phyloP scores from a whole-genome alignment of 352 stramenopile species.

The Aphanomyces astaci region DNA sequence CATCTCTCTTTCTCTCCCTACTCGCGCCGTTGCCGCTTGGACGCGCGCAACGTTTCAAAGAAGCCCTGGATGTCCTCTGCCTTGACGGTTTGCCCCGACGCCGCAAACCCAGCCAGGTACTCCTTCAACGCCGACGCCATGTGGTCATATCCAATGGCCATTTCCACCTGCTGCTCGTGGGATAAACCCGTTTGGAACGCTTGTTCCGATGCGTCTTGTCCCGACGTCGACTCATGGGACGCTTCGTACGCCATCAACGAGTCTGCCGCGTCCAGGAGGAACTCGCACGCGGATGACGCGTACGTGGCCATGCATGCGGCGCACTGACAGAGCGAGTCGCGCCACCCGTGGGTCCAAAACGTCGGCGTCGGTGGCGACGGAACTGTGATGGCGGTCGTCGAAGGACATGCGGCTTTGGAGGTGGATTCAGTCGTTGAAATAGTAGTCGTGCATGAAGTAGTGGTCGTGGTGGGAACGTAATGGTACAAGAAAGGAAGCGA shows the following conservation, averaged over 20 bases:
- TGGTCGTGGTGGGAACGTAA: constrained; percentile 33
- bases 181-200: constrained; percentile 50
- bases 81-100: constrained; percentile 50
- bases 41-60: constrained; percentile 43
- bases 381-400: not conserved
- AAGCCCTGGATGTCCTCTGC: constrained; percentile 64
- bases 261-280: constrained; percentile 54
- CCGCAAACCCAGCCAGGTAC: constrained; percentile 52
- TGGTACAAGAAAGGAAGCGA: constrained; percentile 55
- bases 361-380: constrained; percentile 31
- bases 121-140: constrained; percentile 66
- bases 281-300: constrained; percentile 43
- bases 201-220: constrained; percentile 28
- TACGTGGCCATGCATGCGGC: constrained; percentile 40
- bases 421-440: constrained; percentile 10
- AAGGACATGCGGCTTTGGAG: constrained; percentile 5
- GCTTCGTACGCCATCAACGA: constrained; percentile 60
- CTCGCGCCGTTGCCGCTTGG: constrained; percentile 44
- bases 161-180: constrained; percentile 67
- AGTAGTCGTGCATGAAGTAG: no score
- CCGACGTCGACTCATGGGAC: constrained; percentile 32
- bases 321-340: constrained; percentile 47
- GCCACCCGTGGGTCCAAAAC: constrained; percentile 64
- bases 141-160: constrained; percentile 58
- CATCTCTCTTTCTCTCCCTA: constrained; percentile 14